phyloP scores from a whole-genome alignment of 805 yeast genomes.

The Maudiozyma barnettii region DNA sequence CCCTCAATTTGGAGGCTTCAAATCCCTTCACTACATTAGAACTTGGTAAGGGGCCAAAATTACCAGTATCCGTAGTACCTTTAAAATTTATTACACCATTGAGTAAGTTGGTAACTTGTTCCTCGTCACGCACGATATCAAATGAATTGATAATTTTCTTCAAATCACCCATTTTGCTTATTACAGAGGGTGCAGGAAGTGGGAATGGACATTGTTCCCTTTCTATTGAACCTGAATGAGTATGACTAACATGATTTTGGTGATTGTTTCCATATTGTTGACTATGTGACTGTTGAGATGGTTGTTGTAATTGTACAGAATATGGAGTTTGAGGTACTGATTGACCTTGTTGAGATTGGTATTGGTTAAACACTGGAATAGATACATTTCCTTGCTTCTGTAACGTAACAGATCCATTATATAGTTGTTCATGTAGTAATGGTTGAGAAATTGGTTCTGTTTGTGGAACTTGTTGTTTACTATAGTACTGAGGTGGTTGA shows the following conservation, averaged over 20 bases:
- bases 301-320: constrained; percentile 7
- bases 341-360: constrained; percentile 9
- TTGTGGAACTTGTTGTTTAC: background rate
- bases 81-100: constrained; percentile 35
- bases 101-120: constrained; percentile 37
- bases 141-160: constrained; percentile 18
- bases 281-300: constrained; percentile 6
- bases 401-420: constrained; percentile 25
- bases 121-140: constrained; percentile 15
- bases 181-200: constrained; percentile 26
- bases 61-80: constrained; percentile 37
- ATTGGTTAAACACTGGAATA: constrained; percentile 25
- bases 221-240: constrained; percentile 14
- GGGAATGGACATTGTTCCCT: constrained; percentile 30
- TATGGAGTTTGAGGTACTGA: constrained; percentile 2
- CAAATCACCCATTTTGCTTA: constrained; percentile 11
- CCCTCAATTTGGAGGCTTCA: constrained; percentile 83
- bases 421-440: constrained; percentile 27
- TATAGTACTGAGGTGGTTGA: constrained; percentile 16
- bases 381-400: constrained; percentile 28
- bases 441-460: constrained; percentile 15
- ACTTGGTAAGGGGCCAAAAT: constrained; percentile 71
- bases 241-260: constrained; percentile 5
- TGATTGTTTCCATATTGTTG: background rate
- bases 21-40: constrained; percentile 57